Evolutionary conservation across 805 yeast species (phyloP).

Genomic region (Saturnispora diversa): DNA sequence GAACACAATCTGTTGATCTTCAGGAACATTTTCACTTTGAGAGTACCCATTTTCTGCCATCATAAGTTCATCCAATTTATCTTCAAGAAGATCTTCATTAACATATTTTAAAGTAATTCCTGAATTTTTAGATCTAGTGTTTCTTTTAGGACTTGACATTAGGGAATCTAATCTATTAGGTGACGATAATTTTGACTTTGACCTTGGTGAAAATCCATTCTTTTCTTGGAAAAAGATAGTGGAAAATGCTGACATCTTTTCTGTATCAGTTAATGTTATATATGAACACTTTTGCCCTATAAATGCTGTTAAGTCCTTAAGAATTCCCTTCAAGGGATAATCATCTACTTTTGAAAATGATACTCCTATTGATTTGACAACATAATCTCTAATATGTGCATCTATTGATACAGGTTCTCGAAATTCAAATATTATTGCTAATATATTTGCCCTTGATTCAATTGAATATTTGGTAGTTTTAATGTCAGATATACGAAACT

Average conservation of each 20-base stretch:
- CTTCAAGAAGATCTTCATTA: constrained; percentile 12
- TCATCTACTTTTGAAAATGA: background rate
- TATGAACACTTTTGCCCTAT: background rate
- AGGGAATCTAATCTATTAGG: background rate
- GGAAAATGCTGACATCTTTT: constrained; percentile 1
- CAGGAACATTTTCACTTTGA: constrained; percentile 27
- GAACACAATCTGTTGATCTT: constrained; percentile 26
- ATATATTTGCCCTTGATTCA: background rate
- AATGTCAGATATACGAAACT: background rate
- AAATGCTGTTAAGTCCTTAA: background rate
- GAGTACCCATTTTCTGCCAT: constrained; percentile 27
- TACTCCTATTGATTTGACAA: background rate
- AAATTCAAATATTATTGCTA: background rate
- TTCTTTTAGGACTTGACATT: constrained; percentile 2
- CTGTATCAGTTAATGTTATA: background rate
- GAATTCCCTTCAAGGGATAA: background rate
- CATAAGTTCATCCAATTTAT: constrained; percentile 32
- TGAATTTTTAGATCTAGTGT: constrained; percentile 8
- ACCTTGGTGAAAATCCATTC: background rate
- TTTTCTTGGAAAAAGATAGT: background rate
- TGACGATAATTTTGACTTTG: background rate
- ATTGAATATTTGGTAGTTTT: background rate
- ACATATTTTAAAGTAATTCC: constrained; percentile 8
- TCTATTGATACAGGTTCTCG: background rate
- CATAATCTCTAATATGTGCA: background rate